A percentile compares a stretch with the other conserved stretches of the same genome.
Conservation (phyloP, 2,329 filamentous ascomycete genomes). For the Neophaeococcomyces aloes region DNA sequence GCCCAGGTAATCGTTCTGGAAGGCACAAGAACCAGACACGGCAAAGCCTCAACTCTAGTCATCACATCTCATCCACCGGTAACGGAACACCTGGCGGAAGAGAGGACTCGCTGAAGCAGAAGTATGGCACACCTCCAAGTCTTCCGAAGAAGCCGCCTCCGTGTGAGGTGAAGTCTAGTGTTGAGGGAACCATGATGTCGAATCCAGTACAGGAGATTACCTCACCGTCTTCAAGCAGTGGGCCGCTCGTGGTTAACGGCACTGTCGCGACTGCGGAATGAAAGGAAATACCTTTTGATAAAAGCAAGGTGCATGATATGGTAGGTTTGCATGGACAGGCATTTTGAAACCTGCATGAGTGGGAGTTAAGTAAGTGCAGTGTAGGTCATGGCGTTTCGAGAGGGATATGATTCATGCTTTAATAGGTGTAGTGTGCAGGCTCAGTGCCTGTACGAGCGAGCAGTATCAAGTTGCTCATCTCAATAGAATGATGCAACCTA, state of each 20-base stretch:
- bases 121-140: conserved; percentile 42
- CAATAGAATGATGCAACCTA: too few species aligned
- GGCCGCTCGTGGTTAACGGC: not conserved
- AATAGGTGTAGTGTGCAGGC: too few species aligned
- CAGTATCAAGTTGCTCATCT: too few species aligned
- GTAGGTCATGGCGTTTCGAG: not conserved
- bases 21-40: conserved; percentile 15
- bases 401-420: too few species aligned
- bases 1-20: conserved; percentile 27
- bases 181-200: not conserved
- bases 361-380: not conserved
- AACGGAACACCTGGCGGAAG: conserved; percentile 8
- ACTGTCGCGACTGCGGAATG: not conserved
- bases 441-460: too few species aligned
- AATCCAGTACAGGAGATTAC: not conserved
- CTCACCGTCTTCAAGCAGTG: not conserved
- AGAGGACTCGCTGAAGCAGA: conserved; percentile 25
- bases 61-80: not conserved
- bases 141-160: conserved; percentile 42
- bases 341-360: not conserved
- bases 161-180: conserved; percentile 19
- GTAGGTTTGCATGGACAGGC: not conserved
- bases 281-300: not conserved
- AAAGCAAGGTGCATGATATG: not conserved
- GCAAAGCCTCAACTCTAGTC: conserved; percentile 21